Percentiles rank a stretch among this genome's conserved stretches.
Conservation (phyloP, 1,284 basidiomycete genomes). For the Rhizopogon parksii region DNA sequence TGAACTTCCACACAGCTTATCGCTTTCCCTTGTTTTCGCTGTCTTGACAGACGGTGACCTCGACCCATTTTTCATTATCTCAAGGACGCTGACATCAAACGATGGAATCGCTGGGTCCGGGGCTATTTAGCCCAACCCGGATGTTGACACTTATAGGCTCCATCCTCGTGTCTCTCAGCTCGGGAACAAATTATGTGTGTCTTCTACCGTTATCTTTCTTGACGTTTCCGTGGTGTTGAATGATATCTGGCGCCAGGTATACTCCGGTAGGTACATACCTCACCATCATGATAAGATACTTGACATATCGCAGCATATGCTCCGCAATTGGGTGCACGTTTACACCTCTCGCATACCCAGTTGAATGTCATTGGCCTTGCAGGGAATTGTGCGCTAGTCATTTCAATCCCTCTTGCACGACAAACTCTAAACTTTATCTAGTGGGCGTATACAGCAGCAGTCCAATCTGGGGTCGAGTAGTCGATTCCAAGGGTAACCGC, state of each 20-base stretch:
- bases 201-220: slow-evolving; percentile 25
- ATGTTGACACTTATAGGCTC: slow-evolving; percentile 43
- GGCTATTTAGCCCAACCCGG: slow-evolving; percentile 13
- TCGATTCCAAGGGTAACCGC: slow-evolving; percentile 58
- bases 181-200: slow-evolving; percentile 68
- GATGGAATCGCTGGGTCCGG: slow-evolving; percentile 1
- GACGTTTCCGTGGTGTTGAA: neutral
- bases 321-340: slow-evolving; percentile 66
- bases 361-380: slow-evolving; percentile 68
- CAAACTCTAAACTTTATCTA: slow-evolving; percentile 22
- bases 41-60: neutral
- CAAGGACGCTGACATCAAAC: neutral
- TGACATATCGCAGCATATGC: slow-evolving; percentile 53
- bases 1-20: too few species aligned
- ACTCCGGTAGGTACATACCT: slow-evolving; percentile 20
- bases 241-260: slow-evolving; percentile 17
- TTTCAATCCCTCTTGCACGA: neutral
- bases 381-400: slow-evolving; percentile 52
- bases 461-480: slow-evolving; percentile 65
- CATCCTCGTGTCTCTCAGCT: slow-evolving; percentile 50
- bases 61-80: neutral
- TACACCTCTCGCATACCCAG: slow-evolving; percentile 69
- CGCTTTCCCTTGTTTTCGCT: neutral
- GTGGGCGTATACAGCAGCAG: slow-evolving; percentile 55
- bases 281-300: neutral